Evolutionary conservation across 1,284 basidiomycete species (phyloP), one percentile per base, ranked within the genome.

Genomic region (Apiotrichum domesticum): DNA sequence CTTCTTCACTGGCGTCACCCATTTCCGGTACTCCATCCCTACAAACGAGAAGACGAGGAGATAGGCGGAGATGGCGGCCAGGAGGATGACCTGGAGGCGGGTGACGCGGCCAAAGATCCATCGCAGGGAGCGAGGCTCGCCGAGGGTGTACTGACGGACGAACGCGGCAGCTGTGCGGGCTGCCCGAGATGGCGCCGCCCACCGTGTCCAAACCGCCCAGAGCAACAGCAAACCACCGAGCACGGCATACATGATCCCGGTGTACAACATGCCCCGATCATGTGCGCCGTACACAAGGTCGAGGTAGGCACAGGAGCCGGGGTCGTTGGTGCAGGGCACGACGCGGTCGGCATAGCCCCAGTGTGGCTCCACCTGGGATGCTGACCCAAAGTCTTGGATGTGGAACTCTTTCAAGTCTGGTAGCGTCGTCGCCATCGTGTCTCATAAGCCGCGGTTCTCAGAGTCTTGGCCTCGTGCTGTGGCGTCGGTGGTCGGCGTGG

Each of bases 301-400:
- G 39, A 70, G 66, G 56, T 70, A 70, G 6, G 53, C 68, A 58
- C 68, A 70, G 11, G 64, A 66, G 4, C 67, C 68, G 4, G 63
- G 54, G 54, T 68, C 68, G 50, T 64, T 67, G 10, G 63, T 66
- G 52, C 68, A 70, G n/a, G 68, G 68, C 46, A 67, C 51, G 0
- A 61, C 63, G 33, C 68, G 61, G 42, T 61, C 61, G 40, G 56
- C 56, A 49, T 70, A 70, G 13, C 68, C 68, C 68, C 68, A 70
- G 47, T 70, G 68, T 29, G 63, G 66, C 56, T 66, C 62, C 9
- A 66, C 46, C 3, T 46, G n/a, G 6, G 56, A 21, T 0, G 62
- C 67, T 6, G 57, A 44, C 32, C 47, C 48, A 44, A 57, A 64
- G 55, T 68, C 56, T 55, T 70, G 67, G 35, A 70, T 70, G 45